phyloP scores from a whole-genome alignment of 148 eudicot species.

The Bassia scoparia region DNA sequence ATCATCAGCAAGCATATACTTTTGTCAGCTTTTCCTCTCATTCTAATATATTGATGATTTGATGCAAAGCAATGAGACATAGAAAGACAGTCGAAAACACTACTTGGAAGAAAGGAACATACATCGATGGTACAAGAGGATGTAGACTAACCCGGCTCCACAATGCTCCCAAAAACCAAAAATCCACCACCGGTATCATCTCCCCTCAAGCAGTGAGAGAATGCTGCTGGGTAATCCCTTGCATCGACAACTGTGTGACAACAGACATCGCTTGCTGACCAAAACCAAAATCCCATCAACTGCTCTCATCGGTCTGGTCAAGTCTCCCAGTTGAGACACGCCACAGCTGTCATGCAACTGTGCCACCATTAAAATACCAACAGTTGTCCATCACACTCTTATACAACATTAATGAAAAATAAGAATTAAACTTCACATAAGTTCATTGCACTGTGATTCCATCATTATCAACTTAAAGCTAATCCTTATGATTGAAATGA shows the following conservation, averaged over 20 bases:
- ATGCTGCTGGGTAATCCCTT: constrained; percentile 75
- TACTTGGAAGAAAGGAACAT: constrained; percentile 33
- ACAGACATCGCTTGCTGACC: constrained; percentile 95
- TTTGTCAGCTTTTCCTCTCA: neutral
- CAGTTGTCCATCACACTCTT: neutral
- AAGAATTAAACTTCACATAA: too few species aligned
- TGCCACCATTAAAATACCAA: neutral
- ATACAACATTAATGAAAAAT: too few species aligned
- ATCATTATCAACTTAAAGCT: too few species aligned
- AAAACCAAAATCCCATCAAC: constrained; percentile 97
- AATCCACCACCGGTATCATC: constrained; percentile 78
- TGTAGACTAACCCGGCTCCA: constrained; percentile 90
- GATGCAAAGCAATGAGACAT: neutral
- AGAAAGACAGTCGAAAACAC: neutral
- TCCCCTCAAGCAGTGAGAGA: constrained; percentile 92
- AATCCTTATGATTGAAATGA: too few species aligned
- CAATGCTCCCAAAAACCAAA: constrained; percentile 76
- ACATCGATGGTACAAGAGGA: constrained; percentile 89
- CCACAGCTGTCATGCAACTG: constrained; percentile 67
- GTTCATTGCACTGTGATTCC: too few species aligned
- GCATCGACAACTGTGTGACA: constrained; percentile 70
- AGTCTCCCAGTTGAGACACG: constrained; percentile 73
- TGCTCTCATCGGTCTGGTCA: constrained; percentile 80
- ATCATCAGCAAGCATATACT: neutral
- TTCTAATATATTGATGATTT: neutral